Evolutionary conservation across 805 yeast genomes (phyloP), one percentile per base, ranked within the genome.

Genomic region (Lachancea cidri): DNA sequence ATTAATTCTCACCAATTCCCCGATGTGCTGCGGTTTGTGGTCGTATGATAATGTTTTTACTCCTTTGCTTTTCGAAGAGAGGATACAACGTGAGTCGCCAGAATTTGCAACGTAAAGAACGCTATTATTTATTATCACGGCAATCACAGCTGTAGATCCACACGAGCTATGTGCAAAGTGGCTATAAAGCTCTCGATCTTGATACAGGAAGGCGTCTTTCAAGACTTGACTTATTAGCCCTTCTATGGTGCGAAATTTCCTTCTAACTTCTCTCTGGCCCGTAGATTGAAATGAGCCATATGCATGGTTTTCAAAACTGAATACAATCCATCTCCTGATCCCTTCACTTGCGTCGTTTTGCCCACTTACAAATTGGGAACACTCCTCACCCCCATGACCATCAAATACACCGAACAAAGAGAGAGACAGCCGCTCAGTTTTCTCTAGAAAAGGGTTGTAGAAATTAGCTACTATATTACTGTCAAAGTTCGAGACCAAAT

Each of bases 21-120:
- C 97, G 62, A 86, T 94, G 60, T 91, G 88, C 33, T 85, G 84
- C 17, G 98, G 98, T 68, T 91, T 91, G 68, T 91, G 98, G 65
- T 83, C 91, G 55, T 71, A 82, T 5, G 86, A 80, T 47, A 83
- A 50, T 4, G 68, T 72, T 57, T 83, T 83, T 6, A 82, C 66
- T 1, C 86, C 87, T 29, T 65, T 54, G 15, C 70, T 55, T 33
- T 62, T 60, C 9, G 81, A 71, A 0, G 70, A 62, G 34, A 81
- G 50, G 5, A 83, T 73, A 45, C 83, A 73, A 44, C 94, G 67
- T 5, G 89, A 82, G 59, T 84, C 94, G 4, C 94, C 94, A 2
- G 85, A 71, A 52, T 84, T 84, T 13, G 85, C 83, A 9, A 78
- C 81, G 17, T 73, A 70, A 11, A 84, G 64, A 16, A 67, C 54